phyloP scores from a whole-genome alignment of 1,139 yeast genomes.

The Eremothecium coryli region DNA sequence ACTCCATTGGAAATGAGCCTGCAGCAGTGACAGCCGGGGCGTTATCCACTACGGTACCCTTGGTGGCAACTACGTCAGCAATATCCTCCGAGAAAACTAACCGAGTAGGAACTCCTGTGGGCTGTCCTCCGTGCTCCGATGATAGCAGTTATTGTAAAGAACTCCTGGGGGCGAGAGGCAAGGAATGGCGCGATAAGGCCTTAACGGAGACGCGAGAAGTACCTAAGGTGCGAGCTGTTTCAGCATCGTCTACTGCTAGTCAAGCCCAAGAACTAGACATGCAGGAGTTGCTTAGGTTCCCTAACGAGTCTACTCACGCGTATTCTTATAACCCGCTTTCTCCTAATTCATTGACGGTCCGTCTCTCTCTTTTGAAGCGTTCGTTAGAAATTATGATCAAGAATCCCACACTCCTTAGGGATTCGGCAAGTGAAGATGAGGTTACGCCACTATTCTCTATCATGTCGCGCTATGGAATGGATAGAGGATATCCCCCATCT shows the following conservation, averaged over 20 bases:
- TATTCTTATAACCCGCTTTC: constrained; percentile 78
- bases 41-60: constrained; percentile 5
- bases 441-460: constrained; percentile 1
- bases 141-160: neutral
- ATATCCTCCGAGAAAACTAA: constrained; percentile 2
- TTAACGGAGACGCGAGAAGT: no score
- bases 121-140: neutral
- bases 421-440: constrained; percentile 9
- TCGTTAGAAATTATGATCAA: constrained; percentile 51
- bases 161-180: neutral
- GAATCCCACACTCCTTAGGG: constrained; percentile 25
- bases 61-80: constrained; percentile 10
- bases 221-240: constrained; percentile 3
- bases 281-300: constrained; percentile 44
- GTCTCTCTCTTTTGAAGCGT: constrained; percentile 65
- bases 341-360: constrained; percentile 67
- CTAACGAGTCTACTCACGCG: constrained; percentile 75
- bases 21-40: constrained; percentile 3
- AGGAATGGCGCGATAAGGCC: constrained; percentile 2
- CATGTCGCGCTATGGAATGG: constrained; percentile 1
- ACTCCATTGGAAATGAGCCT: constrained; percentile 7
- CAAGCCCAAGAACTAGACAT: constrained; percentile 12
- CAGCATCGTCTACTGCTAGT: constrained; percentile 2
- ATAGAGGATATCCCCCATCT: constrained; percentile 1
- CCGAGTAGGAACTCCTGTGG: constrained; percentile 2